Evolutionary conservation across 176 grass and related monocot species (phyloP).

Genomic region (Tillandsia leiboldiana): DNA sequence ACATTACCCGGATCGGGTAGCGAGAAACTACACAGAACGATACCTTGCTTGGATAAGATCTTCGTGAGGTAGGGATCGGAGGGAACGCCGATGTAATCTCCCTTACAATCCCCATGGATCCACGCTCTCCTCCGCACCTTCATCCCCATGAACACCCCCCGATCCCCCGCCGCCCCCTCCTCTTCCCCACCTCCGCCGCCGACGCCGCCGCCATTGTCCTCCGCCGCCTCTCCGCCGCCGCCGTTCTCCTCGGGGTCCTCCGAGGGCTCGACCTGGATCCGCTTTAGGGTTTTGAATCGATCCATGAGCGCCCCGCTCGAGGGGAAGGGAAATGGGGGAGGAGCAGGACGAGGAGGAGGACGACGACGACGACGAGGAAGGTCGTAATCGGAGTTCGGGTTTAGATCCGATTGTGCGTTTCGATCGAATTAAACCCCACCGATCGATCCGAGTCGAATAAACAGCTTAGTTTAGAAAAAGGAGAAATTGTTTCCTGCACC

Average conservation of each 20-base stretch:
- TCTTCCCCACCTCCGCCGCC: conserved; percentile 11
- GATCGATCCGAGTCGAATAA: too few relatives aligned
- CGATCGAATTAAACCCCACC: too few relatives aligned
- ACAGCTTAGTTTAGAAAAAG: too few relatives aligned
- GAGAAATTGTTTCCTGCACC: too few relatives aligned
- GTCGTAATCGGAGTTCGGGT: too few relatives aligned
- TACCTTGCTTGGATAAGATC: conserved; percentile 90
- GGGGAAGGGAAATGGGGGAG: neutral
- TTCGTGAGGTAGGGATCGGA: conserved; percentile 66
- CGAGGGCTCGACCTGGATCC: conserved; percentile 48
- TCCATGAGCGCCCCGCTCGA: conserved; percentile 37
- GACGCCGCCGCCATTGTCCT: neutral
- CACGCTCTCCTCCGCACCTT: conserved; percentile 61
- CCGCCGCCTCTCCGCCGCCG: neutral
- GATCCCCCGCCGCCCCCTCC: conserved; percentile 13
- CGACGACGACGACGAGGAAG: too few relatives aligned
- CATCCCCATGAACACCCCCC: conserved; percentile 43
- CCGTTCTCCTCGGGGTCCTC: conserved; percentile 16
- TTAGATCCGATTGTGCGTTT: too few relatives aligned
- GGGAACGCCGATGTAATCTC: conserved; percentile 79
- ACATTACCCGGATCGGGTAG: neutral
- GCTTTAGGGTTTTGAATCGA: conserved; percentile 50
- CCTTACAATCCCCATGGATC: conserved; percentile 49
- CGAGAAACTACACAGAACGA: neutral
- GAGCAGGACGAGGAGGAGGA: too few relatives aligned